Percentiles rank a stretch among this genome's conserved stretches.
Conservation (phyloP, 2,329 filamentous ascomycete genomes). For the Sphaerulina vaccinii region DNA sequence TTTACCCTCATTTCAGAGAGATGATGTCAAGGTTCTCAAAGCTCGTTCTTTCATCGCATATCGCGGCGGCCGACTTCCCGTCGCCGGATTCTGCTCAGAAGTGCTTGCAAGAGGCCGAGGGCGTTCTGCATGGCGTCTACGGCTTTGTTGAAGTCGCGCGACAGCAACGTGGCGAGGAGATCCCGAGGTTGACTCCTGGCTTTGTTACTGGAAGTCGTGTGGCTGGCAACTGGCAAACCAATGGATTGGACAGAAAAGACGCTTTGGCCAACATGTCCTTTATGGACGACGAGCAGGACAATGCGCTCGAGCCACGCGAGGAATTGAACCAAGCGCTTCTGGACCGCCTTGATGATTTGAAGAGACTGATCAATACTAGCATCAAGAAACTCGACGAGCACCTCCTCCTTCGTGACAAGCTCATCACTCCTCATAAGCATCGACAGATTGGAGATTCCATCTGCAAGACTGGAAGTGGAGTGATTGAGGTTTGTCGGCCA, state of each 20-base stretch:
- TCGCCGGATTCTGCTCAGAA: constrained; percentile 92
- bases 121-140: constrained; percentile 88
- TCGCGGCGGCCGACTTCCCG: constrained; percentile 93
- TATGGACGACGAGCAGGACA: constrained; percentile 83
- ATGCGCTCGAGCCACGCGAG: constrained; percentile 66
- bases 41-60: constrained; percentile 93
- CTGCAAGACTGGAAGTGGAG: constrained; percentile 72
- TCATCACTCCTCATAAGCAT: constrained; percentile 76
- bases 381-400: constrained; percentile 86
- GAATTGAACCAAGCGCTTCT: constrained; percentile 74
- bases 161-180: constrained; percentile 88
- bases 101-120: constrained; percentile 95
- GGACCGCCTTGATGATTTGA: constrained; percentile 80
- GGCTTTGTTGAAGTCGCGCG: constrained; percentile 94
- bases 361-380: constrained; percentile 78
- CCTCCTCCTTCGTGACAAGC: constrained; percentile 72
- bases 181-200: constrained; percentile 87
- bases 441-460: constrained; percentile 78
- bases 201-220: constrained; percentile 83
- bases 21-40: constrained; percentile 99
- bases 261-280: constrained; percentile 64
- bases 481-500: constrained; percentile 83
- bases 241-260: constrained; percentile 63
- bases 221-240: constrained; percentile 83
- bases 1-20: constrained; percentile 95